A percentile compares a stretch with the other conserved stretches of the same genome.
Conservation (phyloP, 805 yeast species). For the Cyberlindnera bimundalis region DNA sequence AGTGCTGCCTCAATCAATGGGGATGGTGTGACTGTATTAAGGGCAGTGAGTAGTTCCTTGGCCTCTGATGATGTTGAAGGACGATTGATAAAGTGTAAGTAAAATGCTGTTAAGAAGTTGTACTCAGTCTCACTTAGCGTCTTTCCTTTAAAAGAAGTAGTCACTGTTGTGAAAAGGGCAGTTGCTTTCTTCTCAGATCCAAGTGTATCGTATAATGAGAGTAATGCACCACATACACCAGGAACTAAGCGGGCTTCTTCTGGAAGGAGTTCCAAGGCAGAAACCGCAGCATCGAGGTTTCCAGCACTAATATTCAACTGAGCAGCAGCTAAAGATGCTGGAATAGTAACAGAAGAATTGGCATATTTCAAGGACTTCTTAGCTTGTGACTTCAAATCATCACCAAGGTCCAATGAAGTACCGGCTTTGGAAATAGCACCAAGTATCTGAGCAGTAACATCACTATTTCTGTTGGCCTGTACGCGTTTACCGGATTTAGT, state of each 20-base stretch:
- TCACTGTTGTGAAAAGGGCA: slow-evolving; percentile 27
- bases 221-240: slow-evolving; percentile 47
- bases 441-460: slow-evolving; percentile 17
- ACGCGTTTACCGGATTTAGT: slow-evolving; percentile 19
- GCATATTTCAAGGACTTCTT: slow-evolving; percentile 35
- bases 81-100: slow-evolving; percentile 8
- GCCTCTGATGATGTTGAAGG: slow-evolving; percentile 5
- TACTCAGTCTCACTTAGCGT: background rate
- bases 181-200: slow-evolving; percentile 35
- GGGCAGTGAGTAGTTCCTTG: slow-evolving; percentile 2
- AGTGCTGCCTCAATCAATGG: slow-evolving; percentile 10
- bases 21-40: background rate
- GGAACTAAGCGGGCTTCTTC: slow-evolving; percentile 32
- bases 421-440: slow-evolving; percentile 16
- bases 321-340: slow-evolving; percentile 33
- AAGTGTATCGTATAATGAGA: slow-evolving; percentile 46
- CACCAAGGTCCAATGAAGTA: slow-evolving; percentile 11
- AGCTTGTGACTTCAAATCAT: slow-evolving; percentile 25
- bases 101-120: slow-evolving; percentile 5
- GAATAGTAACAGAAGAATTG: slow-evolving; percentile 27
- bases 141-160: background rate
- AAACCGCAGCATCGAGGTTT: slow-evolving; percentile 34
- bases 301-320: slow-evolving; percentile 32
- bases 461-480: slow-evolving; percentile 9
- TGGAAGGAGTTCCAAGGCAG: slow-evolving; percentile 34